Evolutionary conservation across 305 asterid species (phyloP), one percentile per base, ranked within the genome.

Genomic region (Plantago coronopus): DNA sequence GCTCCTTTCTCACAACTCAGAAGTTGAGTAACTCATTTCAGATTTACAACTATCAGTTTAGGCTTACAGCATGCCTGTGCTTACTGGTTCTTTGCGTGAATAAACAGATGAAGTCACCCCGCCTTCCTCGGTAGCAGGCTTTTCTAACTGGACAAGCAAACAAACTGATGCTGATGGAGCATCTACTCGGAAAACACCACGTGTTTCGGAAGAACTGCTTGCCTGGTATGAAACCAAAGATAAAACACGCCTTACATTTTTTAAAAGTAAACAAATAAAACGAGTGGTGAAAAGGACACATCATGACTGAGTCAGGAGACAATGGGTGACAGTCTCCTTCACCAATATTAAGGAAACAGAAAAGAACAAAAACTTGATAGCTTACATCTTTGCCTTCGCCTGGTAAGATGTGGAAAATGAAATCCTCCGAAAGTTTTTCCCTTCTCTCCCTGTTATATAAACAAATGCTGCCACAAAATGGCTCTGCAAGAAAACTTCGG

Each of bases 51-150:
- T 34, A 34, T 34, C 40, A 72, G 67, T 51, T 29, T 54, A 34
- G 64, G 56, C 57, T 63, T 19, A 59, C 58, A 61, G 61, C 64
- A 64, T 47, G 43, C 25, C 18, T 54, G 72, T 53, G 65, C 96
- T 87, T 84, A 94, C 99, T 47, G 99, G 97, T 76, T 94, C 99
- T 85, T 94, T 94, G 65, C 95, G 96, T 55, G 97, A 94, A 83
- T 94, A 94, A 68, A 87, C 97, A 68, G 97, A 85, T 64, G 97
- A 79, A 57, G 96, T 87, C 75, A 90, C 99, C 74, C 99, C 99
- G 44, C 96, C 96, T 80, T 94, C 99, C 77, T 94, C 99, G 16
- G 96, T 87, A 65, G 95, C 95, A 71, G 97, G 88, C 83, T 94
- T 94, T 71, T 94, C 99, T 72, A 94, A 81, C 79, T 94, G 99